phyloP scores from a whole-genome alignment of 2,329 filamentous ascomycete species.

The Microthyrium microscopicum region DNA sequence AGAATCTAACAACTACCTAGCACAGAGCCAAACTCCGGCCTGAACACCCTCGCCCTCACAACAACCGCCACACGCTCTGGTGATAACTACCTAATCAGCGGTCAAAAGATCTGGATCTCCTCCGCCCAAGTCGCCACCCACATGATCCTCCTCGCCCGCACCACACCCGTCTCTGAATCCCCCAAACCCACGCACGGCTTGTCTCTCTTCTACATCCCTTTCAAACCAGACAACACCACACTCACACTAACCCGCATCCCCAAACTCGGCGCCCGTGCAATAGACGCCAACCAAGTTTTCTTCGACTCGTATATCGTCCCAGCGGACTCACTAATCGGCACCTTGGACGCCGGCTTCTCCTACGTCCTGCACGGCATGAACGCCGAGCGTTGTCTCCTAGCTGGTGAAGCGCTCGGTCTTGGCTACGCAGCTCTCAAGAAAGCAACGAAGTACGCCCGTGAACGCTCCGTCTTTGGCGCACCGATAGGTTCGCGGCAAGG shows the following conservation, averaged over 20 bases:
- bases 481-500: constrained; percentile 44
- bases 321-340: constrained; percentile 46
- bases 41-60: constrained; percentile 57
- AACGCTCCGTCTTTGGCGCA: constrained; percentile 36
- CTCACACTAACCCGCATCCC: constrained; percentile 55
- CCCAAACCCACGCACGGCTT: constrained; percentile 57
- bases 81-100: constrained; percentile 48
- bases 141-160: constrained; percentile 71
- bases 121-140: constrained; percentile 67
- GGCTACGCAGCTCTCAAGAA: constrained; percentile 47
- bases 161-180: constrained; percentile 50
- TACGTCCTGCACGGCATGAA: constrained; percentile 40
- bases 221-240: constrained; percentile 43
- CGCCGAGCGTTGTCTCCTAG: constrained; percentile 32
- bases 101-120: constrained; percentile 83
- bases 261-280: constrained; percentile 72
- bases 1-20: constrained; percentile 9
- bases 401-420: constrained; percentile 63
- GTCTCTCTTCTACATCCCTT: constrained; percentile 65
- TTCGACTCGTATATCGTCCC: constrained; percentile 64
- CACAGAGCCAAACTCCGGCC: constrained; percentile 66
- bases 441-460: constrained; percentile 30
- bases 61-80: constrained; percentile 47
- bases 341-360: constrained; percentile 62
- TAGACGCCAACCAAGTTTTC: constrained; percentile 78